These are phyloP conservation scores for Litsea cubeba DNA, from an alignment of 164 flowering plant genomes.

Conservation along the genomic window DNA sequence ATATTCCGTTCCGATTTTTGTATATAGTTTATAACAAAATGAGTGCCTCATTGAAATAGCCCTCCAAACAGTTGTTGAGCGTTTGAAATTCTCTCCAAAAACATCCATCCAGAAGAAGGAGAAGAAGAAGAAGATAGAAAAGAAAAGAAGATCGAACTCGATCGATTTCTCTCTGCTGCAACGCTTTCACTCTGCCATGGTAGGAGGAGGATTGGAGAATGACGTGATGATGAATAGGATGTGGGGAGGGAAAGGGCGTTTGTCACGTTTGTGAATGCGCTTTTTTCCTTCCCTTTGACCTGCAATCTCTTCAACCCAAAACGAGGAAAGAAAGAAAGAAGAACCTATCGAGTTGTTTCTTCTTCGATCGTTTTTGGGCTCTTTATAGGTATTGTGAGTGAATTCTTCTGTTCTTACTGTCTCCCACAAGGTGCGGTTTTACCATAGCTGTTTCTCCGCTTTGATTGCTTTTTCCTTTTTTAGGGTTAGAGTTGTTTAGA, in stretches of 20 bases:
- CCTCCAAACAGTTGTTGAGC: too few species aligned
- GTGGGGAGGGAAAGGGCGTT: conserved; percentile 43
- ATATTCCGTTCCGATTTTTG: not conserved
- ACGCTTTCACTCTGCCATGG: conserved; percentile 3
- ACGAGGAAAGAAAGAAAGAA: not conserved
- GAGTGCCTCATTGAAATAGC: too few species aligned
- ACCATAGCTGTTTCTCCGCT: not conserved
- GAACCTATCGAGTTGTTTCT: not conserved
- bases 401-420: not conserved
- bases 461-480: not conserved
- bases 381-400: not conserved
- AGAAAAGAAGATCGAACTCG: not conserved
- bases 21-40: not conserved
- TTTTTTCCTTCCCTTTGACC: conserved; percentile 8
- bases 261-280: conserved; percentile 39
- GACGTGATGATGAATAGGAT: conserved; percentile 40
- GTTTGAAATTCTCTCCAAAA: too few species aligned
- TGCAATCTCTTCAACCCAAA: not conserved
- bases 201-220: conserved; percentile 27
- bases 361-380: not conserved
- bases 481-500: not conserved
- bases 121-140: too few species aligned
- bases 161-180: not conserved
- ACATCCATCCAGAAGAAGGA: too few species aligned
- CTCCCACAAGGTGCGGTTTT: not conserved